Percentiles rank a stretch among this genome's conserved stretches.
phyloP scores from a whole-genome alignment of 306 rosid species.

The Vicia villosa region DNA sequence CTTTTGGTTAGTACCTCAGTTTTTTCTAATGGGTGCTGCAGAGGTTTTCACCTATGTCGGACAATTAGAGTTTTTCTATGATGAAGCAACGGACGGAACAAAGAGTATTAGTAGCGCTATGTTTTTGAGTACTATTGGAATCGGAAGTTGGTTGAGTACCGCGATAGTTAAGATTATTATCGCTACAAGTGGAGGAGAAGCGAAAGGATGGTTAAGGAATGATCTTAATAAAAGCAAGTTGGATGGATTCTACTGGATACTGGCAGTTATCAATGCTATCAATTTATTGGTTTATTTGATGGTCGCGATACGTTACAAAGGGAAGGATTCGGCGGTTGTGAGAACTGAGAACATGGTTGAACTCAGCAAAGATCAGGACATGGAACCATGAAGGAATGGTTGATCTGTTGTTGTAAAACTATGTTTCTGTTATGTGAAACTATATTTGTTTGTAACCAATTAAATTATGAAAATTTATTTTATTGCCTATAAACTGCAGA shows the following conservation, averaged over 20 bases:
- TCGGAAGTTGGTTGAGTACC: constrained; percentile 63
- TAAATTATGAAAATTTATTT: no score
- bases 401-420: no score
- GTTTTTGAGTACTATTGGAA: constrained; percentile 57
- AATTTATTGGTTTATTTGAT: constrained; percentile 49
- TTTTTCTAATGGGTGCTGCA: constrained; percentile 55
- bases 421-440: no score
- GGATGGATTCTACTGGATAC: constrained; percentile 60
- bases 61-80: constrained; percentile 69
- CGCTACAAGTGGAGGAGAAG: constrained; percentile 44
- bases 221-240: constrained; percentile 44
- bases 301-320: constrained; percentile 43
- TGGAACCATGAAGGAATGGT: not conserved
- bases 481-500: no score
- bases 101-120: constrained; percentile 62
- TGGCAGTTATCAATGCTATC: constrained; percentile 42
- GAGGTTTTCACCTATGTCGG: constrained; percentile 75
- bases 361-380: not conserved
- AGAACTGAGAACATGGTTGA: constrained; percentile 17
- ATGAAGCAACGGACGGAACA: constrained; percentile 70
- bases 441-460: no score
- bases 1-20: constrained; percentile 72
- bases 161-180: constrained; percentile 47
- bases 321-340: constrained; percentile 39
- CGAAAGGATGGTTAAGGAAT: constrained; percentile 56